Evolutionary conservation across 208 protist genomes (phyloP), one percentile per base, ranked within the genome.

Genomic region (Acanthamoeba sp.): DNA sequence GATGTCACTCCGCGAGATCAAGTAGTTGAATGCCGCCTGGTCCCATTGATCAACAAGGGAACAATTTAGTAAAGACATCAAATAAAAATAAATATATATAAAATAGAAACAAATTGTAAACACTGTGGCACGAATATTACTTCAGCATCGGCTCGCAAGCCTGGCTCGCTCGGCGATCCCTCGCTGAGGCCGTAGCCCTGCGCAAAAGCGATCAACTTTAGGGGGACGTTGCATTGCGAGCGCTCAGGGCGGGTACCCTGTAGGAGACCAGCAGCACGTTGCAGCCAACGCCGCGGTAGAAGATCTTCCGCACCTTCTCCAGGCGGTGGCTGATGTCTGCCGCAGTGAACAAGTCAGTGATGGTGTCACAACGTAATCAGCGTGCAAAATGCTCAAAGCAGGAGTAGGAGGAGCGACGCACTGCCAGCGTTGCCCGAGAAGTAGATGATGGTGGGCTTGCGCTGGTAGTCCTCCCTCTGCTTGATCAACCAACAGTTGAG

Each of bases 401-500:
- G 1, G 22, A 82, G 18, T 50, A 1, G 1, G 34, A 42, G 16
- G 71, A 0, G 34, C 14, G 3, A 82, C 84, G 84, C 38, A 91
- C 84, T 91, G 64, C 84, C 84, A 7, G 84, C 84, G 52, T 91
- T 91, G 84, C 84, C 84, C 20, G 50, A 48, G 40, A 91, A 91
- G 38, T 91, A 91, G 52, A 91, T 91, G 52, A 91, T 4, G 20
- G 84, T 91, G 52, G 84, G 84, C 52, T 91, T 91, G 27, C 5
- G 9, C 32, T 69, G 27, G 32, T 91, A 45, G 40, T 91, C 84
- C 6, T 45, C 27, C 36, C 48, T 91, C 32, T 91, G 50, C 84
- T 91, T 91, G 22, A 91, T 27, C 50, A 91, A n/a, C 84, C 84
- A 91, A 18, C 84, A 91, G 34, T 59, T 18, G 24, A 91, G 7